Conservation (phyloP, 2,329 filamentous ascomycete genomes). For the Trichophyton equinum region DNA sequence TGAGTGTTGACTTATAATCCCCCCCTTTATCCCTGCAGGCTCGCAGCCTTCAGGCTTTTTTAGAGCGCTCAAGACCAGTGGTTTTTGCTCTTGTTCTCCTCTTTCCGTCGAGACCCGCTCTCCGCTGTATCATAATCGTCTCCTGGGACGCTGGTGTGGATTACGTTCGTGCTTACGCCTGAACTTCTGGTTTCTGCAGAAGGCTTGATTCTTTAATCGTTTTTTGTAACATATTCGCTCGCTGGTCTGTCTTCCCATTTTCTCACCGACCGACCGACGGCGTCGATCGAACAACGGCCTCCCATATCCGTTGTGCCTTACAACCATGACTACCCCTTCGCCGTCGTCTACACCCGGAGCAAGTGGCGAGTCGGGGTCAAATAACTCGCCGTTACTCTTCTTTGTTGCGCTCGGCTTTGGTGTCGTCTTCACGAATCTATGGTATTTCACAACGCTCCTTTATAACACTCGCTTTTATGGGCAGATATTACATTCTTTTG, state of each 20-base stretch:
- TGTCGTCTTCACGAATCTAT: conserved; percentile 96
- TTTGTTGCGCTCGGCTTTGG: conserved; percentile 94
- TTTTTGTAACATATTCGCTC: not conserved
- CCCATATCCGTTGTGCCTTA: not conserved
- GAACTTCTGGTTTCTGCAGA: conserved; percentile 1
- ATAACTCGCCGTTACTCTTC: conserved; percentile 68
- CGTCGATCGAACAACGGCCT: conserved; percentile 1
- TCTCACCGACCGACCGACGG: not conserved
- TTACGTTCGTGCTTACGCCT: not conserved
- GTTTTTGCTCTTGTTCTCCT: not conserved
- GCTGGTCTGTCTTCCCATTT: not conserved
- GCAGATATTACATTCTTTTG: not conserved
- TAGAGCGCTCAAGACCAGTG: not conserved
- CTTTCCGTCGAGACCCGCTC: conserved; percentile 2
- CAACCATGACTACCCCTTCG: not conserved
- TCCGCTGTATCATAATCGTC: not conserved
- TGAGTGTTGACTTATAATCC: not conserved
- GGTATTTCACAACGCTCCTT: conserved; percentile 50
- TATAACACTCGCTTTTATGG: not conserved
- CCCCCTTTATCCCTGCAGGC: not conserved
- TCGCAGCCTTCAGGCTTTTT: not conserved
- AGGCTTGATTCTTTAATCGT: not conserved
- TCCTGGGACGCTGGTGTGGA: not conserved
- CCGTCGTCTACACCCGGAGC: not conserved
- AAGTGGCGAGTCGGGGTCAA: conserved; percentile 37